Conservation (phyloP, 1,139 yeast genomes). For the Tardiomyces digboiensis region DNA sequence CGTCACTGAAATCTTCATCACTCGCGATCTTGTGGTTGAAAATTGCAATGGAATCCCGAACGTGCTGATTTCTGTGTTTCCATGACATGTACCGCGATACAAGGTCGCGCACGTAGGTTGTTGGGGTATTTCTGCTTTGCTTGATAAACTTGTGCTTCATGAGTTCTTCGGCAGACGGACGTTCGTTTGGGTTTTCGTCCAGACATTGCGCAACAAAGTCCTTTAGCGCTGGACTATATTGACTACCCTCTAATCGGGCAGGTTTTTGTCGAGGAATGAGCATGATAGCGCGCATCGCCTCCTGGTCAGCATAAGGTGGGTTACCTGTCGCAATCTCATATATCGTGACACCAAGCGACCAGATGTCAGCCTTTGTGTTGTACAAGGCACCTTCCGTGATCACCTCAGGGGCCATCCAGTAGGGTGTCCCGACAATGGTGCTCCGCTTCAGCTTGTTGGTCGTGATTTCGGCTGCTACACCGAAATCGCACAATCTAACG, state of each 20-base stretch:
- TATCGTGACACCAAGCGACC: slow-evolving; percentile 91
- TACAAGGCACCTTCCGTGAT: slow-evolving; percentile 87
- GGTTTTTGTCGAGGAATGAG: slow-evolving; percentile 89
- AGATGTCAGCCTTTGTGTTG: slow-evolving; percentile 80
- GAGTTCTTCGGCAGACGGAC: slow-evolving; percentile 83
- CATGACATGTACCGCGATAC: slow-evolving; percentile 74
- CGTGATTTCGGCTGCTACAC: slow-evolving; percentile 91
- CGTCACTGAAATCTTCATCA: slow-evolving; percentile 35
- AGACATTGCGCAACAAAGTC: slow-evolving; percentile 88
- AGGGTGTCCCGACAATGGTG: slow-evolving; percentile 98
- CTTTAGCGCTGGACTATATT: slow-evolving; percentile 63
- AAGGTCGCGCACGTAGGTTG: slow-evolving; percentile 57
- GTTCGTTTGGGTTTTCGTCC: slow-evolving; percentile 86
- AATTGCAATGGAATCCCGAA: slow-evolving; percentile 22
- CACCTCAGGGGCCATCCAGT: slow-evolving; percentile 99
- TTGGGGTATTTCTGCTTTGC: slow-evolving; percentile 49
- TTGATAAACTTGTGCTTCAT: slow-evolving; percentile 64
- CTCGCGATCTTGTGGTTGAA: slow-evolving; percentile 16
- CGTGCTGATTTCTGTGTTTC: slow-evolving; percentile 30
- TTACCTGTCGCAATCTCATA: slow-evolving; percentile 96
- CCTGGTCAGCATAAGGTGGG: slow-evolving; percentile 96
- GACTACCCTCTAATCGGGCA: slow-evolving; percentile 87
- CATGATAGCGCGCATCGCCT: slow-evolving; percentile 92
- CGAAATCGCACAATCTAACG: slow-evolving; percentile 92
- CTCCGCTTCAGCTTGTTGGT: slow-evolving; percentile 73